These are phyloP conservation scores for Taphrina deformans DNA, from an alignment of 1,139 yeast genomes.

Conservation along the genomic window DNA sequence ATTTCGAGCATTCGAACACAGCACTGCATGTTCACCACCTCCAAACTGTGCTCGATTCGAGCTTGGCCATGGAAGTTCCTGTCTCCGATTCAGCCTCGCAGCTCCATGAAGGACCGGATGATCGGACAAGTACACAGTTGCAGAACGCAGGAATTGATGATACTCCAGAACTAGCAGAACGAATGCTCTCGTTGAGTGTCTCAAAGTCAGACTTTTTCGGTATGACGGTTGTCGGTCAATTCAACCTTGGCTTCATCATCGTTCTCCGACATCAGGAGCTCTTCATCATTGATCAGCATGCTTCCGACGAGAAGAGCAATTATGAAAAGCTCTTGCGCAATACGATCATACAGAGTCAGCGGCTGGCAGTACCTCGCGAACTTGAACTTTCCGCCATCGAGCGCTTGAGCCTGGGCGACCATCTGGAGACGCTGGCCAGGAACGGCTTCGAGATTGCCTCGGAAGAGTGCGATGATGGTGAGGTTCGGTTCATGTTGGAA, in stretches of 20 bases:
- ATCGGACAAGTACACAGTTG: background rate
- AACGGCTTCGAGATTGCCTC: constrained; percentile 73
- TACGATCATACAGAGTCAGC: constrained; percentile 64
- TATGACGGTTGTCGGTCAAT: constrained; percentile 87
- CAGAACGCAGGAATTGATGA: constrained; percentile 16
- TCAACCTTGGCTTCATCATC: constrained; percentile 84
- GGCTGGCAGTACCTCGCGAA: constrained; percentile 63
- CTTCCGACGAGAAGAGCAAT: constrained; percentile 91
- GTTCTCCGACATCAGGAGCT: constrained; percentile 58
- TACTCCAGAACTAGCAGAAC: constrained; percentile 54
- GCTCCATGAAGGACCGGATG: too few relatives aligned
- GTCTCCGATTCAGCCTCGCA: background rate
- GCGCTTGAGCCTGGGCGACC: constrained; percentile 66
- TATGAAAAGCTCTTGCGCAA: constrained; percentile 67
- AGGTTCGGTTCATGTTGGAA: constrained; percentile 53
- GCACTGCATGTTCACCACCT: background rate
- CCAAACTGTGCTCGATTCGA: background rate
- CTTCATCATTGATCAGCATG: constrained; percentile 94
- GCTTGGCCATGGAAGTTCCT: background rate
- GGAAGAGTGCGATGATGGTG: constrained; percentile 46
- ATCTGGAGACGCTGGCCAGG: constrained; percentile 56
- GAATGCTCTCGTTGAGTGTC: constrained; percentile 56
- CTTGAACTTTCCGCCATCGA: constrained; percentile 75
- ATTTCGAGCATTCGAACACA: constrained; percentile 15
- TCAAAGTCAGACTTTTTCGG: constrained; percentile 62